Evolutionary conservation across 768 basidiomycete genomes (phyloP).

Genomic region (Cubamyces sp.): DNA sequence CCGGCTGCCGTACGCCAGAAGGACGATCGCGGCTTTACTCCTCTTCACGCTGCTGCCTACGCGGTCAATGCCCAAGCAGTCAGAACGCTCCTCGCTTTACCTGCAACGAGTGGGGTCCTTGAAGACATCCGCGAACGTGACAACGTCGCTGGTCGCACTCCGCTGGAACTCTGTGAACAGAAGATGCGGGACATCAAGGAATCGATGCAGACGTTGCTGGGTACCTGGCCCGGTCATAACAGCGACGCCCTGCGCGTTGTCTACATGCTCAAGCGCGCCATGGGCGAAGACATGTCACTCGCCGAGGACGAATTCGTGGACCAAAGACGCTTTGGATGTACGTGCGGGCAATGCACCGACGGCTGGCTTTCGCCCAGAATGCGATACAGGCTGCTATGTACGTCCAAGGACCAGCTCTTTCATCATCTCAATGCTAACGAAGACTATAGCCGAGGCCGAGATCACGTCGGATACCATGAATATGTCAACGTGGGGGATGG

Average conservation of each 20-base stretch:
- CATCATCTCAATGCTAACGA: neutral
- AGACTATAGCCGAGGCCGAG: neutral
- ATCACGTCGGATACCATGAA: constrained; percentile 5
- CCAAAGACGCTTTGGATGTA: constrained; percentile 12
- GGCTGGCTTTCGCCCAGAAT: constrained; percentile 25
- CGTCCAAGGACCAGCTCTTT: neutral
- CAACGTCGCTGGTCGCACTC: constrained; percentile 16
- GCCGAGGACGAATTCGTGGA: constrained; percentile 8
- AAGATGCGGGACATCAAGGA: constrained; percentile 9
- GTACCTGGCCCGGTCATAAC: neutral
- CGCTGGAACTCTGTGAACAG: constrained; percentile 18
- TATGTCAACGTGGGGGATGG: too few species aligned
- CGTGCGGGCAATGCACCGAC: constrained; percentile 16
- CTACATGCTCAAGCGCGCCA: constrained; percentile 11
- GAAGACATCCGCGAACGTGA: constrained; percentile 6
- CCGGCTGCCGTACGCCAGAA: constrained; percentile 1
- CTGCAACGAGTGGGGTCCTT: neutral
- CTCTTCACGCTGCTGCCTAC: constrained; percentile 24
- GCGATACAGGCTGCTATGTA: constrained; percentile 15
- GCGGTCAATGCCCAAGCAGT: constrained; percentile 2
- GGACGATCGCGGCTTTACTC: constrained; percentile 21
- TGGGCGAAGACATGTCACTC: constrained; percentile 1
- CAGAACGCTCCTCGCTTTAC: constrained; percentile 11
- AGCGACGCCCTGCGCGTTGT: neutral
- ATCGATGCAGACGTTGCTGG: neutral